Evolutionary conservation across 441 rosid genomes (phyloP).

Genomic region (Corymbia calophylla): DNA sequence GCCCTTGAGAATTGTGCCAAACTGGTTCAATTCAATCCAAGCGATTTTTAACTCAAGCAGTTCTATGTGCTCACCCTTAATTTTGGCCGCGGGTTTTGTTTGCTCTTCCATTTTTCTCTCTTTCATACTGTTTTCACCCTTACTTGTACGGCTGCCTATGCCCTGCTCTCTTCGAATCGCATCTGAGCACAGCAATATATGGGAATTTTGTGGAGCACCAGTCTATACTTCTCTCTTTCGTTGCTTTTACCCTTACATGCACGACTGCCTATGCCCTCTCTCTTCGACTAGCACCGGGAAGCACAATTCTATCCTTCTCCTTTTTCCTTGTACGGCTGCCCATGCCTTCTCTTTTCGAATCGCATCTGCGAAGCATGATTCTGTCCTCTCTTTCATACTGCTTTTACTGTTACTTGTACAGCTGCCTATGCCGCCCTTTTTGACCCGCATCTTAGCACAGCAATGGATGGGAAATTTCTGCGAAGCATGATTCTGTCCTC

Average conservation of each 20-base stretch:
- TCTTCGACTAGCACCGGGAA: neutral
- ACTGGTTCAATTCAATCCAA: no score
- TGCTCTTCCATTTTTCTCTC: neutral
- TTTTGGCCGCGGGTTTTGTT: no score
- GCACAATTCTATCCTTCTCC: neutral
- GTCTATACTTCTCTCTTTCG: neutral
- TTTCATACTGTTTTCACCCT: neutral
- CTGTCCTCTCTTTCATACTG: neutral
- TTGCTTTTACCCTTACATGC: neutral
- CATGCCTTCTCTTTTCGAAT: no score
- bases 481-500: neutral
- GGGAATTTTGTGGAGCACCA: neutral
- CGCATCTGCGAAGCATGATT: neutral
- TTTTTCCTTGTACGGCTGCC: neutral
- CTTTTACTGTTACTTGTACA: neutral
- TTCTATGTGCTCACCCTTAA: no score
- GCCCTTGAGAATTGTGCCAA: no score
- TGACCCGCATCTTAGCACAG: neutral
- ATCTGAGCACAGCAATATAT: neutral
- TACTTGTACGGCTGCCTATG: neutral
- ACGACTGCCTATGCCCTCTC: neutral
- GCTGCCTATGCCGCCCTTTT: neutral
- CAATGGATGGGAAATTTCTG: neutral
- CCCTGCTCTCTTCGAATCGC: neutral
- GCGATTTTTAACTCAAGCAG: no score